phyloP scores from a whole-genome alignment of 169 alveolate genomes.

The Amoebophrya sp. region DNA sequence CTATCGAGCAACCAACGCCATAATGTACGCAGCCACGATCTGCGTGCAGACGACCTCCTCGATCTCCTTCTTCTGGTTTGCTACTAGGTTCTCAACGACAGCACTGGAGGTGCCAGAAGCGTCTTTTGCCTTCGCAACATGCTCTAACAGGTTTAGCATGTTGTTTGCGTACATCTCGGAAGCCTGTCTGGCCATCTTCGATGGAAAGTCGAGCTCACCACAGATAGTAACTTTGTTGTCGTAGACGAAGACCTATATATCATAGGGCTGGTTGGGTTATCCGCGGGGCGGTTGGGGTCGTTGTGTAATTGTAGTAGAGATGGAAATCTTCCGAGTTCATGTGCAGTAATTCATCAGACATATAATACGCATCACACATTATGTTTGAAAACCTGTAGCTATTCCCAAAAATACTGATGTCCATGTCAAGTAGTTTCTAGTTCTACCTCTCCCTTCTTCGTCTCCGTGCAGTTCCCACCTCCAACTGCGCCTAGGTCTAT shows the following conservation, averaged over 20 bases:
- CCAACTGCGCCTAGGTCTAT: constrained; percentile 75
- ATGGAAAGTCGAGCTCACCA: constrained; percentile 70
- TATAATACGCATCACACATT: too few relatives aligned
- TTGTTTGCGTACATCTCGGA: constrained; percentile 69
- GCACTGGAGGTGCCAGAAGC: constrained; percentile 50
- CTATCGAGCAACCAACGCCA: too few relatives aligned
- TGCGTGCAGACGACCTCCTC: constrained; percentile 20
- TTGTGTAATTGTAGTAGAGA: too few relatives aligned
- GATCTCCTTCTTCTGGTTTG: neutral
- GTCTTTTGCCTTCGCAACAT: constrained; percentile 59
- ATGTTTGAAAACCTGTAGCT: too few relatives aligned
- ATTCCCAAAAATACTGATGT: too few relatives aligned
- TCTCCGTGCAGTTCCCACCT: constrained; percentile 47
- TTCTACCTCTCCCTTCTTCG: neutral
- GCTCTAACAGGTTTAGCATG: constrained; percentile 59
- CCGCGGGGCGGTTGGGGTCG: too few relatives aligned
- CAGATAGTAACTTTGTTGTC: constrained; percentile 57
- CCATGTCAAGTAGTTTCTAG: too few relatives aligned
- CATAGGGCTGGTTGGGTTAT: too few relatives aligned
- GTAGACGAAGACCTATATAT: too few relatives aligned
- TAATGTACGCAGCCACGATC: neutral
- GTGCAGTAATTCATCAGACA: too few relatives aligned
- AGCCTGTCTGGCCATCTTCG: constrained; percentile 69
- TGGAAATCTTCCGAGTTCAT: too few relatives aligned
- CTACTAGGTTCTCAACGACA: constrained; percentile 21